Conservation (phyloP, 495 filamentous ascomycete species). For the Copromyces sp. region DNA sequence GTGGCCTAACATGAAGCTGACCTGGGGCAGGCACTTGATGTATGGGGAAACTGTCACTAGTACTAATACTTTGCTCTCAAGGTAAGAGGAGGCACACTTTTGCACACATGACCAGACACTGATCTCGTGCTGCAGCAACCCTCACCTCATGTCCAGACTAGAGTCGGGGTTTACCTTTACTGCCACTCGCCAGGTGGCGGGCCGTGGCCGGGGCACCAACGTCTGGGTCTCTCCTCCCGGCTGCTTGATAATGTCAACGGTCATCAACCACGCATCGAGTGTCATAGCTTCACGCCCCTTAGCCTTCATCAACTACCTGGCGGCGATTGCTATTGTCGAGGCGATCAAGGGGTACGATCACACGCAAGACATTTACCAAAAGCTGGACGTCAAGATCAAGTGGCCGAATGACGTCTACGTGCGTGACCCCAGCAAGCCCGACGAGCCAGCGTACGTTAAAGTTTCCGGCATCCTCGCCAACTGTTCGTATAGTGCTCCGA, state of each 20-base stretch:
- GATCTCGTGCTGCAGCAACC: constrained; percentile 48
- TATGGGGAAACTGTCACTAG: constrained; percentile 92
- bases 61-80: constrained; percentile 91
- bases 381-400: constrained; percentile 76
- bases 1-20: constrained; percentile 33
- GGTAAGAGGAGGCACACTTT: constrained; percentile 38
- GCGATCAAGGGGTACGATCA: constrained; percentile 71
- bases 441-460: constrained; percentile 62
- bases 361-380: constrained; percentile 39
- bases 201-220: constrained; percentile 83
- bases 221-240: constrained; percentile 93
- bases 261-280: constrained; percentile 68
- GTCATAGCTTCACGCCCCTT: constrained; percentile 67
- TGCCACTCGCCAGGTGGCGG: constrained; percentile 85
- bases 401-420: constrained; percentile 98
- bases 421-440: constrained; percentile 53
- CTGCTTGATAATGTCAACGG: constrained; percentile 73
- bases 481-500: constrained; percentile 61
- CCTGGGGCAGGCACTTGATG: constrained; percentile 67
- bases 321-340: constrained; percentile 80
- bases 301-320: constrained; percentile 88
- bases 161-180: constrained; percentile 79
- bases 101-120: not conserved
- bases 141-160: constrained; percentile 60
- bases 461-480: constrained; percentile 92